A percentile compares a stretch with the other conserved stretches of the same genome.
phyloP scores from a whole-genome alignment of 2,329 filamentous ascomycete genomes.

The Aspergillus pseudonomiae region DNA sequence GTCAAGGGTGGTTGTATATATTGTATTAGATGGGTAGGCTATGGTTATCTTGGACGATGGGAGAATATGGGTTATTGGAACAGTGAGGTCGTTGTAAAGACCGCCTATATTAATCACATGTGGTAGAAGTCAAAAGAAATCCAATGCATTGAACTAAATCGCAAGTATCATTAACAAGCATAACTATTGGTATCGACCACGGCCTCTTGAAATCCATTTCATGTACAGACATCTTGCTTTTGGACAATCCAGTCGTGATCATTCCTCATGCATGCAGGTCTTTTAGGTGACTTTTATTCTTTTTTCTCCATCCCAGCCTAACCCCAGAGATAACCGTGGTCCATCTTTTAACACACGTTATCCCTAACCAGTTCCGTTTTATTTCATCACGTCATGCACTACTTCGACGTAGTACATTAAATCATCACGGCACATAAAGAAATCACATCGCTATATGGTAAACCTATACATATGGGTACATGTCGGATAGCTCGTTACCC shows the following conservation, averaged over 20 bases:
- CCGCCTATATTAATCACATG: neutral
- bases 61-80: neutral
- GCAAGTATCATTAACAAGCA: constrained; percentile 21
- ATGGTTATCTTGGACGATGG: neutral
- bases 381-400: constrained; percentile 8
- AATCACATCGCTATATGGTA: constrained; percentile 12
- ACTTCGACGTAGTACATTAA: constrained; percentile 9
- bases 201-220: constrained; percentile 22
- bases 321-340: neutral
- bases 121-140: neutral
- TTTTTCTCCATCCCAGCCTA: constrained; percentile 4
- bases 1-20: neutral
- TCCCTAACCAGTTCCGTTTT: neutral
- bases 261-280: constrained; percentile 32
- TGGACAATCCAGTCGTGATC: constrained; percentile 29
- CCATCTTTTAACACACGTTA: constrained; percentile 1
- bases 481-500: neutral
- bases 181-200: constrained; percentile 28
- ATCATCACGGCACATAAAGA: constrained; percentile 12
- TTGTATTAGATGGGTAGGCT: constrained; percentile 7
- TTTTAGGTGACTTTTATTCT: constrained; percentile 9
- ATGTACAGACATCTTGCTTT: constrained; percentile 33
- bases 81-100: neutral
- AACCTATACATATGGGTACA: constrained; percentile 1
- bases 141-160: constrained; percentile 18